A percentile compares a stretch with the other conserved stretches of the same genome.
phyloP scores from a whole-genome alignment of 2,329 filamentous ascomycete genomes.

The Cercospora beticola region DNA sequence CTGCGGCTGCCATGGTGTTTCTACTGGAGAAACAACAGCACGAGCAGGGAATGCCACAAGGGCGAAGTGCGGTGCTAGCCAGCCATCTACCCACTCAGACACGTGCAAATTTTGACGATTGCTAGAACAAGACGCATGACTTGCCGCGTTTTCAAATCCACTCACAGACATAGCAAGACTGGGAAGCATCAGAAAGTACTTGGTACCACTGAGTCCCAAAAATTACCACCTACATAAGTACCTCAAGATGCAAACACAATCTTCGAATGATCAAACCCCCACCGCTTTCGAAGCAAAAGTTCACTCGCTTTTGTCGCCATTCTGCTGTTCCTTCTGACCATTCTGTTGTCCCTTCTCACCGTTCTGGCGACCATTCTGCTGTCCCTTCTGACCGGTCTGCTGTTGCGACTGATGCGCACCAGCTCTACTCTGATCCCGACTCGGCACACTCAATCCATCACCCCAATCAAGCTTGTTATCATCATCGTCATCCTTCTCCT shows the following conservation, averaged over 20 bases:
- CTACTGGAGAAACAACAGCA: background rate
- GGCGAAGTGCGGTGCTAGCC: background rate
- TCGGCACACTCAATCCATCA: slow-evolving; percentile 19
- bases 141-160: background rate
- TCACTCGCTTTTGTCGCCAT: slow-evolving; percentile 6
- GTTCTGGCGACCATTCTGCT: background rate
- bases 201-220: background rate
- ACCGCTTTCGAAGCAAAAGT: background rate
- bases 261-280: background rate
- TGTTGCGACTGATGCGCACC: slow-evolving; percentile 4
- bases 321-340: slow-evolving; percentile 6
- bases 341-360: background rate
- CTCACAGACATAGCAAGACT: background rate
- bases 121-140: background rate
- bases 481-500: slow-evolving; percentile 25
- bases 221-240: background rate
- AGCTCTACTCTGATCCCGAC: slow-evolving; percentile 19
- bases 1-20: background rate
- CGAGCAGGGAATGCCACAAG: background rate
- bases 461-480: slow-evolving; percentile 29
- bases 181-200: background rate
- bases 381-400: slow-evolving; percentile 3
- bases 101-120: background rate
- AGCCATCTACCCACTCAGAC: background rate
- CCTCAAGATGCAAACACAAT: background rate